Evolutionary conservation across 2,329 filamentous ascomycete genomes (phyloP), one percentile per base, ranked within the genome.

Genomic region (Dryadomyces quercus-mongolicae): DNA sequence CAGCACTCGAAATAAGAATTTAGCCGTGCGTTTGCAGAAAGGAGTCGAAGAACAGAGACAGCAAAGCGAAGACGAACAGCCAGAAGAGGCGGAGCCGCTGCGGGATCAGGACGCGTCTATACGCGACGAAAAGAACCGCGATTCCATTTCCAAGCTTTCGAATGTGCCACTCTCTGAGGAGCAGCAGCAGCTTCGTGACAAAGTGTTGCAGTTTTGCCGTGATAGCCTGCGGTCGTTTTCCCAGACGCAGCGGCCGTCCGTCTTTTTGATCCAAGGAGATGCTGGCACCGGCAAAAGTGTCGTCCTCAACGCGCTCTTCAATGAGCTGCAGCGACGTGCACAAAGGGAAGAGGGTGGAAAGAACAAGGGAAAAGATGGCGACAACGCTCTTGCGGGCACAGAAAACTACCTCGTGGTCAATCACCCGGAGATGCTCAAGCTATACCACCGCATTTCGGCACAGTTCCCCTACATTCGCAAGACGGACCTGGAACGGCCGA

Each of bases 341-440:
- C 49, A 44, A 12, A 25, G 9, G 15, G 12, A 42, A 2, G 34
- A 45, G 10, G 31, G 51, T 8, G 38, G n/a, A 16, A 18, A 46
- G 36, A 22, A 15, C 5, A 16, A 52, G 10, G 22, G 44, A 21
- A 21, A 45, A 20, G 49, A 49, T 10, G 25, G 20, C 12, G 36
- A 38, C 9, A 7, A 44, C 22, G 40, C 5, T 16, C 31, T 55
- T 2, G 22, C 36, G 10, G 54, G 50, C 18, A 55, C 54, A 13
- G 22, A 55, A 31, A 55, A 55, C 50, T 55, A 55, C 46, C 46
- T 55, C 5, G 54, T 55, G 6, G 54, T 55, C 50, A 55, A 55
- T 50, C 54, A 55, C 46, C 50, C 54, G 6, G 54, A 55, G 40
- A 55, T 55, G 54, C 50, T 55, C 22, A 55, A 55, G 34, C 50